Conservation (phyloP, 345 rosid genomes). For the Linum usitatissimum region DNA sequence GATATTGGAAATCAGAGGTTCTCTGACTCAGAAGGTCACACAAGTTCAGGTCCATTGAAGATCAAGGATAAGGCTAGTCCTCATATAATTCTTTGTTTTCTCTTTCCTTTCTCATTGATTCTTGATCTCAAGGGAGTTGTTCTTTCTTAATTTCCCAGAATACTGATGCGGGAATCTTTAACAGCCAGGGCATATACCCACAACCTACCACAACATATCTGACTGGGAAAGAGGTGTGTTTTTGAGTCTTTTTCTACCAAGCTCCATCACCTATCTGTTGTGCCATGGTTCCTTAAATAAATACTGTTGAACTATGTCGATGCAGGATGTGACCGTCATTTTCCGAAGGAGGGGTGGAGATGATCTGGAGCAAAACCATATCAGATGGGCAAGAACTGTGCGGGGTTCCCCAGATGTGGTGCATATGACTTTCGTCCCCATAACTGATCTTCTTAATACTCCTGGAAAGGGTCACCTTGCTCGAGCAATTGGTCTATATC, state of each 20-base stretch:
- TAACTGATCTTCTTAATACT: slow-evolving; percentile 40
- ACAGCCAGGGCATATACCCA: slow-evolving; percentile 72
- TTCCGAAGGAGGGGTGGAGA: slow-evolving; percentile 74
- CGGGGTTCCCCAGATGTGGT: slow-evolving; percentile 55
- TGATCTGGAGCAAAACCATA: slow-evolving; percentile 57
- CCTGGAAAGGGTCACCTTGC: slow-evolving; percentile 56
- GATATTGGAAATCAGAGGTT: slow-evolving; percentile 67
- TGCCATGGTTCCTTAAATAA: slow-evolving; percentile 2
- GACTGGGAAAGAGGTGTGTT: slow-evolving; percentile 57
- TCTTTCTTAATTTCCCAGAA: slow-evolving; percentile 28
- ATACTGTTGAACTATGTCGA: slow-evolving; percentile 7
- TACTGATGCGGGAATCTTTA: slow-evolving; percentile 51
- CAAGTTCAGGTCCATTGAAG: slow-evolving; percentile 43
- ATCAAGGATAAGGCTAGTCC: slow-evolving; percentile 63
- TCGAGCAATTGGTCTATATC: slow-evolving; percentile 55
- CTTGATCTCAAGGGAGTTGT: slow-evolving; percentile 6
- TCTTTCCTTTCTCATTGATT: slow-evolving; percentile 5
- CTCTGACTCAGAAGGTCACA: slow-evolving; percentile 26
- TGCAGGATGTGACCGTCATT: slow-evolving; percentile 66
- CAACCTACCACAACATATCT: slow-evolving; percentile 48
- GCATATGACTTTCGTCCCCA: slow-evolving; percentile 58
- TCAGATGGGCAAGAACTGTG: slow-evolving; percentile 52
- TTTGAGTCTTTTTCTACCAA: not conserved
- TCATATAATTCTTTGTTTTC: slow-evolving; percentile 7
- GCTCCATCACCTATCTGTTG: not conserved